Evolutionary conservation across 2,329 filamentous ascomycete genomes (phyloP).

Genomic region (Pleochaeta shiraiana): DNA sequence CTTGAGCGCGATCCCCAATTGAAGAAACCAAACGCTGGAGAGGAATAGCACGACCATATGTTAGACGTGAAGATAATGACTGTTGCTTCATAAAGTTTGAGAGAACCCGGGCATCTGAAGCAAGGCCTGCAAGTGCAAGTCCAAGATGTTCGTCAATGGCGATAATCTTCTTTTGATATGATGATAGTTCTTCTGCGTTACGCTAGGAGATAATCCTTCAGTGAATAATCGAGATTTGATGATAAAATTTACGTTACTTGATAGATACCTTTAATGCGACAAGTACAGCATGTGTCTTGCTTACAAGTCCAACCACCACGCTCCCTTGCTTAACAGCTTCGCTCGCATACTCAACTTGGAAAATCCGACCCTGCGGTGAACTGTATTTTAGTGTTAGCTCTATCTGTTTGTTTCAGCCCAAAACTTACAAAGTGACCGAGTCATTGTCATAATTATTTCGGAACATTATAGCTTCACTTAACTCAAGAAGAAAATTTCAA

Average conservation of each 20-base stretch:
- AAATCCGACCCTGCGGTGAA: constrained; percentile 97
- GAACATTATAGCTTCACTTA: constrained; percentile 49
- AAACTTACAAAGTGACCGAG: constrained; percentile 87
- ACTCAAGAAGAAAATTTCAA: too few relatives aligned
- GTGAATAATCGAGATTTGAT: too few relatives aligned
- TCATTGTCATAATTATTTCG: constrained; percentile 99
- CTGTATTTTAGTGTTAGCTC: constrained; percentile 26
- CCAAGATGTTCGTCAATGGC: constrained; percentile 89
- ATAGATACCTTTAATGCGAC: constrained; percentile 88
- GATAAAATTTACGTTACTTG: too few relatives aligned
- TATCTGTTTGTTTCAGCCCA: background rate
- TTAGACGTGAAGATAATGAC: constrained; percentile 85
- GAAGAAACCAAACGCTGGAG: constrained; percentile 73
- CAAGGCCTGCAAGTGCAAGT: constrained; percentile 87
- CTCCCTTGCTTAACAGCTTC: constrained; percentile 99
- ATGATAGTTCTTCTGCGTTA: constrained; percentile 97
- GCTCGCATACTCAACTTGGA: constrained; percentile 97
- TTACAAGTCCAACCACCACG: constrained; percentile 88
- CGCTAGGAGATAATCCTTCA: constrained; percentile 32
- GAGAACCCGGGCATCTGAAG: constrained; percentile 92
- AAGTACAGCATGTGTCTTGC: constrained; percentile 94
- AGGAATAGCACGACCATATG: constrained; percentile 84
- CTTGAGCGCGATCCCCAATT: constrained; percentile 92
- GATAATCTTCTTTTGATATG: constrained; percentile 99
- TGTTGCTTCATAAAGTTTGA: constrained; percentile 99